Conservation (phyloP, 805 yeast species). For the Yarrowia deformans region DNA sequence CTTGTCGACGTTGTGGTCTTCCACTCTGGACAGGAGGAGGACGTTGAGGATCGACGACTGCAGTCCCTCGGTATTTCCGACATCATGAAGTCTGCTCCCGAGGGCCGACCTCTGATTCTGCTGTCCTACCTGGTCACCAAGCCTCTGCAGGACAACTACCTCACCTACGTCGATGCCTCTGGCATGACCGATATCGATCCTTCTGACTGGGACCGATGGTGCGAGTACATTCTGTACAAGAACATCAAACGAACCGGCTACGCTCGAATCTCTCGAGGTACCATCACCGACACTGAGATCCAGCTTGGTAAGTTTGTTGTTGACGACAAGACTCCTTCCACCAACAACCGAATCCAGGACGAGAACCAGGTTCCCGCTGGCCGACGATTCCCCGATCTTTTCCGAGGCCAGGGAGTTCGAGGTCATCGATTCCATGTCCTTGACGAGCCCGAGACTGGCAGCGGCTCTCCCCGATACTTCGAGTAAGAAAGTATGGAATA, state of each 20-base stretch:
- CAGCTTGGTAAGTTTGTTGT: constrained; percentile 92
- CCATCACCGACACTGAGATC: constrained; percentile 95
- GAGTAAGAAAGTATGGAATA: constrained; percentile 18
- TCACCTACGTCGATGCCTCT: constrained; percentile 81
- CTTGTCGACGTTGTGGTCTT: constrained; percentile 91
- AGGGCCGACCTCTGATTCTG: constrained; percentile 76
- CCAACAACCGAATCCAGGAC: constrained; percentile 59
- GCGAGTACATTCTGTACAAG: constrained; percentile 92
- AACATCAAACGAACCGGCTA: constrained; percentile 87
- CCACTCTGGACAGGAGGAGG: constrained; percentile 99
- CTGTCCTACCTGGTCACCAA: constrained; percentile 89
- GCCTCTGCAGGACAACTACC: constrained; percentile 89
- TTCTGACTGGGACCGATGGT: constrained; percentile 97
- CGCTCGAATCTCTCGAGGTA: constrained; percentile 90
- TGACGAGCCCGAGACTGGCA: constrained; percentile 85
- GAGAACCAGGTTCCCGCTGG: constrained; percentile 66
- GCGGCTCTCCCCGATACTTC: constrained; percentile 41
- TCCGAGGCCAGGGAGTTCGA: constrained; percentile 89
- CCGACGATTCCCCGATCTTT: constrained; percentile 76
- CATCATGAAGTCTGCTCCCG: constrained; percentile 78
- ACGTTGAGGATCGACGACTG: constrained; percentile 86
- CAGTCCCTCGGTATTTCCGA: constrained; percentile 79
- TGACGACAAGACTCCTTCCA: constrained; percentile 56
- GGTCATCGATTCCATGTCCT: constrained; percentile 95
- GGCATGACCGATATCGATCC: constrained; percentile 95